phyloP scores from a whole-genome alignment of 2,329 filamentous ascomycete species.

The Knoxdaviesia capensis region DNA sequence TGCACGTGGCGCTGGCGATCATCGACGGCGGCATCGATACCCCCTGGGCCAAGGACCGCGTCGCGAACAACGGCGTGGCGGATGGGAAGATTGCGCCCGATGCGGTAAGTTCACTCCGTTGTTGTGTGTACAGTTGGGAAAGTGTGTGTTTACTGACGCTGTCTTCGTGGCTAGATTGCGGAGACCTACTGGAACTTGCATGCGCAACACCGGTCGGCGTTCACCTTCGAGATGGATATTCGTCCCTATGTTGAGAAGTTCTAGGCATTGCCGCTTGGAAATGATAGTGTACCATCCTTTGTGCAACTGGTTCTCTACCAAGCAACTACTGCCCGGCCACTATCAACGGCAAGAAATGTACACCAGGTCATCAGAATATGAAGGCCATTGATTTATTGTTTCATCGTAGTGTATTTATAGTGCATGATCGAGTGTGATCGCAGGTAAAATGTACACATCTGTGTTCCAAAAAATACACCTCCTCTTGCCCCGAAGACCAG shows the following conservation, averaged over 20 bases:
- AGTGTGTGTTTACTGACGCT: background rate
- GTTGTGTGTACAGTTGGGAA: background rate
- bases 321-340: too few relatives aligned
- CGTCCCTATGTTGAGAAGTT: slow-evolving; percentile 73
- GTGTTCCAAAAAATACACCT: too few relatives aligned
- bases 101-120: slow-evolving; percentile 32
- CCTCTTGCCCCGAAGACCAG: too few relatives aligned
- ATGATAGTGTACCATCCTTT: background rate
- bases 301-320: too few relatives aligned
- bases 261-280: slow-evolving; percentile 17
- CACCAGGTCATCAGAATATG: too few relatives aligned
- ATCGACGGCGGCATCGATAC: slow-evolving; percentile 78
- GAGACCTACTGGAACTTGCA: slow-evolving; percentile 75
- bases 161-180: slow-evolving; percentile 41
- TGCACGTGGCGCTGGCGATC: slow-evolving; percentile 67
- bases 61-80: slow-evolving; percentile 21
- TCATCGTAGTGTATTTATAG: too few relatives aligned
- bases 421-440: too few relatives aligned
- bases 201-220: slow-evolving; percentile 57
- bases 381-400: too few relatives aligned
- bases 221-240: slow-evolving; percentile 66
- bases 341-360: too few relatives aligned
- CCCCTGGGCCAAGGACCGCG: slow-evolving; percentile 38
- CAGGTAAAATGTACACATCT: too few relatives aligned
- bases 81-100: slow-evolving; percentile 53